phyloP scores from a whole-genome alignment of 441 rosid species.

The Adansonia madagascariensis region DNA sequence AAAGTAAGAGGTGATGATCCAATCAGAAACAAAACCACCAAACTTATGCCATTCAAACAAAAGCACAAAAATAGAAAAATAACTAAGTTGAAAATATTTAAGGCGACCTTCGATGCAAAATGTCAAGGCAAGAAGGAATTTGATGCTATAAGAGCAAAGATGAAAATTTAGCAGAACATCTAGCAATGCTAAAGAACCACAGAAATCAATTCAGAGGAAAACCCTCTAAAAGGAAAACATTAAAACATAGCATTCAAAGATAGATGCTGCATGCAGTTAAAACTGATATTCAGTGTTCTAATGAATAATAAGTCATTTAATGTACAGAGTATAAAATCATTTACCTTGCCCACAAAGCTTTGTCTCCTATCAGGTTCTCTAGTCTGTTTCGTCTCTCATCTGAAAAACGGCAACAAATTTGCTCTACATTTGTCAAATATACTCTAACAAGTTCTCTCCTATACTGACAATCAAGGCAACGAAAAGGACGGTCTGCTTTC shows the following conservation, averaged over 20 bases:
- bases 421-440: constrained; percentile 86
- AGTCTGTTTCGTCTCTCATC: constrained; percentile 87
- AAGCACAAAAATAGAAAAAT: background rate
- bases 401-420: constrained; percentile 79
- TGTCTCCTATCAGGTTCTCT: constrained; percentile 76
- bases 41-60: background rate
- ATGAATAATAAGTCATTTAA: background rate
- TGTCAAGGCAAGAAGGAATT: constrained; percentile 1
- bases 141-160: background rate
- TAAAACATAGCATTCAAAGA: background rate
- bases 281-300: constrained; percentile 2
- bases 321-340: constrained; percentile 4
- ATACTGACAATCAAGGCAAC: constrained; percentile 89
- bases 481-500: constrained; percentile 90
- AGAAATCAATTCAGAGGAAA: constrained; percentile 15
- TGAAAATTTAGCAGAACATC: background rate
- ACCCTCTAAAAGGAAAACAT: background rate
- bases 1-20: background rate
- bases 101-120: background rate
- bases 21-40: background rate
- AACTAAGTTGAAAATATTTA: background rate
- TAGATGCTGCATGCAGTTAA: background rate
- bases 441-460: constrained; percentile 98
- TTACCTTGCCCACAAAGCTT: constrained; percentile 92
- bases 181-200: constrained; percentile 11